Evolutionary conservation across 176 grass and related monocot species (phyloP).

Genomic region (Oryza brachyantha): DNA sequence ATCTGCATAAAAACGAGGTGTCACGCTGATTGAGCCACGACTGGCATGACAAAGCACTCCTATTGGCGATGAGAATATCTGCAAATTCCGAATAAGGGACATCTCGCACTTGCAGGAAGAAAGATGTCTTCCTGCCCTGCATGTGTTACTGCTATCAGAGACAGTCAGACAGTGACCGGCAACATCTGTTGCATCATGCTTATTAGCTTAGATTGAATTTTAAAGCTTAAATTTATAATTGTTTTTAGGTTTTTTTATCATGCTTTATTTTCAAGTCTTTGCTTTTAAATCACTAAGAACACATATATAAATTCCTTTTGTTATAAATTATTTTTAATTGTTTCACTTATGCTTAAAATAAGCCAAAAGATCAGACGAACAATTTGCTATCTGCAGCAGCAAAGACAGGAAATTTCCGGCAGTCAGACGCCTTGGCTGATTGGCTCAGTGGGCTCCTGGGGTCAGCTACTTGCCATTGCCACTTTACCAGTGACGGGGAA

Average conservation of each 20-base stretch:
- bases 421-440: neutral
- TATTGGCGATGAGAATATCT: neutral
- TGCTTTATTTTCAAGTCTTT: no score
- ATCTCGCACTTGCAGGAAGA: neutral
- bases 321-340: no score
- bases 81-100: neutral
- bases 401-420: constrained; percentile 38
- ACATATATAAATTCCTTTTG: no score
- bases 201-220: no score
- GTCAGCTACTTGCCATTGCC: constrained; percentile 6
- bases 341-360: no score
- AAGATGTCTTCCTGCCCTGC: neutral
- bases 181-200: constrained; percentile 16
- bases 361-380: no score
- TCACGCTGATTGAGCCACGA: neutral
- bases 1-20: neutral
- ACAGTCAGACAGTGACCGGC: constrained; percentile 31
- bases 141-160: neutral
- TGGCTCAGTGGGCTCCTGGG: constrained; percentile 25
- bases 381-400: neutral
- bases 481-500: neutral
- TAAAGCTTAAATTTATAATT: no score
- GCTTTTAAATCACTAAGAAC: no score
- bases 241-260: no score
- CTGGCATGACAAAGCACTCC: neutral